Conservation (phyloP, 2,329 filamentous ascomycete genomes). For the Raffaelea ambrosiae region DNA sequence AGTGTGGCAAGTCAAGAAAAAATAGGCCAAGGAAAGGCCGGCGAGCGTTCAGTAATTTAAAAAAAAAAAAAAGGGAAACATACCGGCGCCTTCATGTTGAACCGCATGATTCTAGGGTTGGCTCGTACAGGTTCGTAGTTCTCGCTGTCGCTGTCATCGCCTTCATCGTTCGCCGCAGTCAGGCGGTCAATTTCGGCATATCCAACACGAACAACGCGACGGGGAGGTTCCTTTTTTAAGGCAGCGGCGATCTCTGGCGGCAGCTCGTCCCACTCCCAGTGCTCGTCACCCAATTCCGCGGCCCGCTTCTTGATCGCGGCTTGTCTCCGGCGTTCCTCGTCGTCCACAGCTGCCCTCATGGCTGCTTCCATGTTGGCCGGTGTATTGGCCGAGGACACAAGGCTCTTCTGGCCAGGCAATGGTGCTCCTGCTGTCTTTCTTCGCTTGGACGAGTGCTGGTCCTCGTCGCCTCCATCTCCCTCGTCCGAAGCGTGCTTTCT, state of each 20-base stretch:
- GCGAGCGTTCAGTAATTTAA: too few species aligned
- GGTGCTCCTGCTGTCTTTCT: constrained; percentile 41
- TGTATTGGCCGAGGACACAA: background rate
- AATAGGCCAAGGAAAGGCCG: too few species aligned
- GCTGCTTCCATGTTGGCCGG: constrained; percentile 39
- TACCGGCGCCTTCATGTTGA: constrained; percentile 27
- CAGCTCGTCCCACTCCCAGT: constrained; percentile 59
- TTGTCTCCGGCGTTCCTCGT: constrained; percentile 58
- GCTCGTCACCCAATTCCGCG: constrained; percentile 57
- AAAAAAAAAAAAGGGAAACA: too few species aligned
- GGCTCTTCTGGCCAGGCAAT: too few species aligned
- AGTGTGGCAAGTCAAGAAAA: too few species aligned
- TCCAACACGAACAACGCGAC: constrained; percentile 52
- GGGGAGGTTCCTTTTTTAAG: constrained; percentile 13
- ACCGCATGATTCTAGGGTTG: constrained; percentile 16
- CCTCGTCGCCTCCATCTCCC: background rate
- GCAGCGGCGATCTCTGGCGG: constrained; percentile 19
- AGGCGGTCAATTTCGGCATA: constrained; percentile 45
- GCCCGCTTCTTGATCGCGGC: constrained; percentile 54
- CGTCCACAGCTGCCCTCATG: constrained; percentile 54
- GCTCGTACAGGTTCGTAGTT: background rate
- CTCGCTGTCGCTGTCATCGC: constrained; percentile 19
- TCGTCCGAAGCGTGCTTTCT: background rate
- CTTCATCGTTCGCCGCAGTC: too few species aligned
- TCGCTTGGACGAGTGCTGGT: constrained; percentile 49